Evolutionary conservation across 495 filamentous ascomycete species (phyloP).

Genomic region (Talaromyces thailandensis): DNA sequence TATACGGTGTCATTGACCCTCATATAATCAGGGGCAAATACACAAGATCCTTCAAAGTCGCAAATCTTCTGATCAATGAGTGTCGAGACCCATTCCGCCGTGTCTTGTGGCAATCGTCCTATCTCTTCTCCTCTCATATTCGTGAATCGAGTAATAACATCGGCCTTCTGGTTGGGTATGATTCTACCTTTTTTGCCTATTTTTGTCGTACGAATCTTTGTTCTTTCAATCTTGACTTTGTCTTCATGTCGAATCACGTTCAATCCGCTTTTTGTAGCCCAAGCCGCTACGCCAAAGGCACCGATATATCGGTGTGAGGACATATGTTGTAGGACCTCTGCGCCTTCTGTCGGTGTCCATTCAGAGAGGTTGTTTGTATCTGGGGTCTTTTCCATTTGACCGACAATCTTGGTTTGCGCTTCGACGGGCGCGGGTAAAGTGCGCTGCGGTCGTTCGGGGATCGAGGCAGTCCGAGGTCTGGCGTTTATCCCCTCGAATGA

Average conservation of each 20-base stretch:
- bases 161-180: conserved; percentile 50
- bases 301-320: conserved; percentile 73
- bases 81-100: conserved; percentile 87
- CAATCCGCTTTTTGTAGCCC: conserved; percentile 81
- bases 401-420: neutral
- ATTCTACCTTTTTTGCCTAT: conserved; percentile 38
- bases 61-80: conserved; percentile 89
- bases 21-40: conserved; percentile 79
- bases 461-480: conserved; percentile 4
- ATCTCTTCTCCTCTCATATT: conserved; percentile 72
- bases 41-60: conserved; percentile 76
- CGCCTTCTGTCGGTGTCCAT: conserved; percentile 1
- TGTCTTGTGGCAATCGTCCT: conserved; percentile 81
- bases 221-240: conserved; percentile 73
- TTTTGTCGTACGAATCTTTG: conserved; percentile 45
- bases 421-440: neutral
- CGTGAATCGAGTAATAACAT: conserved; percentile 92
- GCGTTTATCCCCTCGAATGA: conserved; percentile 60
- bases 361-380: neutral
- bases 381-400: neutral
- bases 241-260: conserved; percentile 70
- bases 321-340: conserved; percentile 27
- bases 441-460: conserved; percentile 9
- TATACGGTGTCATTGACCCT: conserved; percentile 90
- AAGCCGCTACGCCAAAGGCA: conserved; percentile 83